Evolutionary conservation across 2,329 filamentous ascomycete species (phyloP).

Genomic region (Trichophyton benhamiae): DNA sequence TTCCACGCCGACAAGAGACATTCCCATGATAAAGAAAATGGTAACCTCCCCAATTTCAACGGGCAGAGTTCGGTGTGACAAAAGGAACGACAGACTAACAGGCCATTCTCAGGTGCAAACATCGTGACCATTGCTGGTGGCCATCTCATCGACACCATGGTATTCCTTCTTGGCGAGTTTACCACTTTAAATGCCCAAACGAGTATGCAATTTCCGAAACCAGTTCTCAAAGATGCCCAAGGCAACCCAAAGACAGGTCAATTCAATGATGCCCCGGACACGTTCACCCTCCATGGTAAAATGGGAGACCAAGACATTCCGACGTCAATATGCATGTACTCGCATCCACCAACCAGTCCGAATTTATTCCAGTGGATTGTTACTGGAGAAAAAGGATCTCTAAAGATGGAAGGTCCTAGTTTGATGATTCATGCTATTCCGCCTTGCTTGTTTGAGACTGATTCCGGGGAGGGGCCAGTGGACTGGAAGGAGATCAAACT

Average conservation of each 20-base stretch:
- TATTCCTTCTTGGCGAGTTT: neutral
- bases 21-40: neutral
- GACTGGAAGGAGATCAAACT: neutral
- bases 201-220: neutral
- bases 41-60: neutral
- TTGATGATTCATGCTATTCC: neutral
- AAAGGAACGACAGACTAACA: neutral
- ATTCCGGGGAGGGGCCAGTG: neutral
- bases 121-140: neutral
- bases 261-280: neutral
- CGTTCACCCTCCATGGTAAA: neutral
- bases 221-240: neutral
- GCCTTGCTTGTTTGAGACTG: neutral
- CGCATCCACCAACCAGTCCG: neutral
- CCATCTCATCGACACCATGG: neutral
- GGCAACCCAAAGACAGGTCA: neutral
- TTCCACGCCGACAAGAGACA: neutral
- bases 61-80: neutral
- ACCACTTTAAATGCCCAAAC: neutral
- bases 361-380: neutral
- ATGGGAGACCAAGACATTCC: neutral
- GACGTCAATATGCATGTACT: neutral
- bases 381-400: neutral
- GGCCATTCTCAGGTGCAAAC: neutral
- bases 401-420: neutral